Evolutionary conservation across 208 protist genomes (phyloP).

Genomic region (Crithidia bombi): DNA sequence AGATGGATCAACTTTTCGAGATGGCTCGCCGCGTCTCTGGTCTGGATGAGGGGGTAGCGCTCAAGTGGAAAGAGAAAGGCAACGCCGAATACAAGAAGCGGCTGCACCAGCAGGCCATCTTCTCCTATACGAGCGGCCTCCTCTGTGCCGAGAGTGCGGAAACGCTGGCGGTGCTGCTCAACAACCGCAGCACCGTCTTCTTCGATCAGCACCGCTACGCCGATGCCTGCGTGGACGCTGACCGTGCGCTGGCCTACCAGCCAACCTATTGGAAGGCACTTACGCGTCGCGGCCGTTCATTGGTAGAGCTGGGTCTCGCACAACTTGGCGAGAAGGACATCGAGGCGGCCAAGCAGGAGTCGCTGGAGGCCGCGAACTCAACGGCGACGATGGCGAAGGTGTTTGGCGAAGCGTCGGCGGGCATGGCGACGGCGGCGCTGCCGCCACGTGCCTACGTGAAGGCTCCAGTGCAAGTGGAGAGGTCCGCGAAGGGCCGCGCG

Average conservation of each 20-base stretch:
- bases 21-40: slow-evolving; percentile 36
- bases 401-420: slow-evolving; percentile 38
- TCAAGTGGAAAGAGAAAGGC: slow-evolving; percentile 83
- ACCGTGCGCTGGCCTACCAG: slow-evolving; percentile 51
- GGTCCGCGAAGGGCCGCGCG: slow-evolving; percentile 44
- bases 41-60: slow-evolving; percentile 57
- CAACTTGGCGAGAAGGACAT: slow-evolving; percentile 62
- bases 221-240: slow-evolving; percentile 73
- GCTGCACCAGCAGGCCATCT: slow-evolving; percentile 46
- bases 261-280: slow-evolving; percentile 80
- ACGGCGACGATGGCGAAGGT: slow-evolving; percentile 45
- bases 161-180: slow-evolving; percentile 67
- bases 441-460: slow-evolving; percentile 40
- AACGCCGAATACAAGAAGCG: slow-evolving; percentile 59
- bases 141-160: slow-evolving; percentile 70
- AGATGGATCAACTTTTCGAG: slow-evolving; percentile 44
- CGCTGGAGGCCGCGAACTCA: slow-evolving; percentile 43
- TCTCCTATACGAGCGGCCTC: slow-evolving; percentile 81
- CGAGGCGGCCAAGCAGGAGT: slow-evolving; percentile 47
- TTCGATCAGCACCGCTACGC: slow-evolving; percentile 55
- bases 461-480: slow-evolving; percentile 30
- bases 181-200: slow-evolving; percentile 80
- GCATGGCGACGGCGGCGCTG: slow-evolving; percentile 28
- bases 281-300: slow-evolving; percentile 65
- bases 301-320: slow-evolving; percentile 67